These are phyloP conservation scores for Tetrahymena borealis DNA, from an alignment of 73 alveolate species.

Conservation along the genomic window DNA sequence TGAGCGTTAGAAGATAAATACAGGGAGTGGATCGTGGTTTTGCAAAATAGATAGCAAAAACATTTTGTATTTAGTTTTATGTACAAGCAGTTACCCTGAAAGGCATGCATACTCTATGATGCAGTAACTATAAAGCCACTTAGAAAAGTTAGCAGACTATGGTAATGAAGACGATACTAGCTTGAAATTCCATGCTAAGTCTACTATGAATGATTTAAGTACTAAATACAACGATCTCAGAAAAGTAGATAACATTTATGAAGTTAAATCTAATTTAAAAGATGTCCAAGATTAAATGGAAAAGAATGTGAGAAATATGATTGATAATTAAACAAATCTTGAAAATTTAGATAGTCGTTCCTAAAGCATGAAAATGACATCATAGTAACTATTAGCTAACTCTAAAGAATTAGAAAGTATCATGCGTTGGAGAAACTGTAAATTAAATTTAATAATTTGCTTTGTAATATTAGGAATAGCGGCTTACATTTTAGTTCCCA, in stretches of 20 bases:
- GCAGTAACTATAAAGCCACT: slow-evolving; percentile 10
- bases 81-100: slow-evolving; percentile 29
- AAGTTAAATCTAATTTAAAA: background rate
- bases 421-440: background rate
- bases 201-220: background rate
- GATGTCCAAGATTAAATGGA: background rate
- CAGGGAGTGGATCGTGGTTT: slow-evolving; percentile 40
- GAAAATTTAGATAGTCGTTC: background rate
- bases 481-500: background rate
- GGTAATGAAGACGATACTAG: background rate
- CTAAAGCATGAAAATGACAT: background rate
- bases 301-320: background rate
- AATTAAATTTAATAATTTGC: background rate
- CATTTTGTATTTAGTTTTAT: slow-evolving; percentile 1
- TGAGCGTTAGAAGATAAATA: slow-evolving; percentile 22
- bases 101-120: slow-evolving; percentile 39
- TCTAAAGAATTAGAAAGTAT: background rate
- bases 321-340: background rate
- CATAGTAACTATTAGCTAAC: background rate
- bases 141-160: slow-evolving; percentile 1
- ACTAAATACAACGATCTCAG: background rate
- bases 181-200: background rate
- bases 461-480: background rate
- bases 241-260: background rate
- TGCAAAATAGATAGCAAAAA: slow-evolving; percentile 21